Evolutionary conservation across 108 stramenopile species (phyloP).

Genomic region (Schizochytrium sp.): DNA sequence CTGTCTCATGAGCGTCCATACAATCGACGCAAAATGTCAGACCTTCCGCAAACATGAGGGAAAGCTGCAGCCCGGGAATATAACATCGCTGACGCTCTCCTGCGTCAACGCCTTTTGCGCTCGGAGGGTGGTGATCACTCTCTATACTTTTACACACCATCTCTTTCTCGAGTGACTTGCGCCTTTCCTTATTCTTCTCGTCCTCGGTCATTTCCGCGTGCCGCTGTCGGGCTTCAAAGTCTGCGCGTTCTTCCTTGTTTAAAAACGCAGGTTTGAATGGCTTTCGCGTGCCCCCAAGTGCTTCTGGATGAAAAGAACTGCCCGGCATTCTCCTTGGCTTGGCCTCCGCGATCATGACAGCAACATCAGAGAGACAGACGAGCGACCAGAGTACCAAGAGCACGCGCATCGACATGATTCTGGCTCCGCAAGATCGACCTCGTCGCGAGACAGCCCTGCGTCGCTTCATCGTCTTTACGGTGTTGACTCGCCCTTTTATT

Average conservation of each 20-base stretch:
- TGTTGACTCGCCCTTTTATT: no score
- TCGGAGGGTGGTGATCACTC: no score
- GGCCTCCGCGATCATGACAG: neutral
- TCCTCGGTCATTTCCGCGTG: neutral
- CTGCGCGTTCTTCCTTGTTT: neutral
- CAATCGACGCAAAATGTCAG: conserved; percentile 7
- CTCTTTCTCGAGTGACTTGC: neutral
- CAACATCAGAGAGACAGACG: neutral
- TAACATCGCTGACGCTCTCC: neutral
- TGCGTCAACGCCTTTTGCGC: no score
- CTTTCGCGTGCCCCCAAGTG: neutral
- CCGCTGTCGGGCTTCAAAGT: neutral
- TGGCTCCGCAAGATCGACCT: no score
- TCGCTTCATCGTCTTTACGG: no score
- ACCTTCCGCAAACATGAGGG: neutral
- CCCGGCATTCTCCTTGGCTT: neutral
- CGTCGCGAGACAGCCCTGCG: no score
- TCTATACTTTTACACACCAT: neutral
- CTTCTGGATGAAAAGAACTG: neutral
- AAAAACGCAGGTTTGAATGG: neutral
- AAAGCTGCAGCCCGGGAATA: neutral
- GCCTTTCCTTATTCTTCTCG: neutral
- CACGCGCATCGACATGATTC: neutral
- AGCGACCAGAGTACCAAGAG: neutral
- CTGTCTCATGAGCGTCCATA: neutral